Base-by-base conservation (phyloP, 371 early-diverging fungal species). In the Umbelopsis sp. region DNA sequence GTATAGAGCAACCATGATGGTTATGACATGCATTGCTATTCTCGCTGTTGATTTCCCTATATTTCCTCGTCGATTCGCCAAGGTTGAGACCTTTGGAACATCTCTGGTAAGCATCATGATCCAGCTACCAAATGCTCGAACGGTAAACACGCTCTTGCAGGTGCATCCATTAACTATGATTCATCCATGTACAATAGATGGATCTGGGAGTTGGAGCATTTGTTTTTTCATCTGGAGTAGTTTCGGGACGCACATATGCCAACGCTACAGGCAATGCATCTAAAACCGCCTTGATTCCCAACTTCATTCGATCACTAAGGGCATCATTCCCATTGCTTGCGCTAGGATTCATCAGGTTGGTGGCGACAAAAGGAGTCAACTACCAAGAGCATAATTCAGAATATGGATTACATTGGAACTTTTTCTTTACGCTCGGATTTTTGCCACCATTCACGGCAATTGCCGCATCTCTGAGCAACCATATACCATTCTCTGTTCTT, bases 401-500 rank as follows among this genome's bases (percentile, higher is more conserved):
- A 78, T 99, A 99, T 74, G 99, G 99, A 24, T 86, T 95, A 53
- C 99, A 99, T 72, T 99, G 99, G 99, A 99, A 99, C 83, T 99
- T 99, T 75, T 99, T 98, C 75, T 86, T 96, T 67, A 98, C 99
- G 0, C 86, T 99, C 14, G 96, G 93, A 0, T 81, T 93, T 65
- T 74, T 99, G 50, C 94, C 96, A 7, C 80, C 94, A 18, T 86
- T 92, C 86, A 86, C 88, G 38, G 86, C 93, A 29, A 35, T 85
- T 20, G 81, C 74, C 63, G 78, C 81, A 18, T 79, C 68, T n/a
- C 73, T 81, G 35, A 79, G 70, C 35, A 50, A 66, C 65, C 67
- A 52, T 41, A 67, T 73, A 35, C 74, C 83, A 0, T 86, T 92
- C 66, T 78, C 84, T 3, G 37, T 83, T 18, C 72, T 84, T 25